phyloP scores from a whole-genome alignment of 2,329 filamentous ascomycete genomes.

The Stemphylium lycopersici region DNA sequence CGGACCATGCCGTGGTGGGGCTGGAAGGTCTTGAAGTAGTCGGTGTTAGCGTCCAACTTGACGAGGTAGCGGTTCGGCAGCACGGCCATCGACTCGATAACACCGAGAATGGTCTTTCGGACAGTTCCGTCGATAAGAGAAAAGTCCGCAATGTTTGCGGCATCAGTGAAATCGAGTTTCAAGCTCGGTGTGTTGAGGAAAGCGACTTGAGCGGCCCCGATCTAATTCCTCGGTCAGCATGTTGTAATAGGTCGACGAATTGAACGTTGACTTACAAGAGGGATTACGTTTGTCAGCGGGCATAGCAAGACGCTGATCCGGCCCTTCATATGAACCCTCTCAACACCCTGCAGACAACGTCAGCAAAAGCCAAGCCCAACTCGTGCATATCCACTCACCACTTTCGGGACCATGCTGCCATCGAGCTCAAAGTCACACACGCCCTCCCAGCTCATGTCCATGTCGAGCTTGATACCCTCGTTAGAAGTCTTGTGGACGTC shows the following conservation, averaged over 20 bases:
- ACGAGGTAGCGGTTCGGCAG: constrained; percentile 59
- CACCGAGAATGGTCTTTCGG: constrained; percentile 54
- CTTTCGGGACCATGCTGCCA: constrained; percentile 54
- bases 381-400: constrained; percentile 19
- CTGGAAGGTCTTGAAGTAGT: constrained; percentile 58
- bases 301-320: constrained; percentile 54
- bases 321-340: constrained; percentile 54
- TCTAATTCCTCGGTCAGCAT: constrained; percentile 38
- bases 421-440: constrained; percentile 57
- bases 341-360: constrained; percentile 49
- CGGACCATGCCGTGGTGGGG: constrained; percentile 53
- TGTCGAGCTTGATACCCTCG: constrained; percentile 57
- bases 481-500: constrained; percentile 55
- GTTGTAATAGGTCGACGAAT: not conserved
- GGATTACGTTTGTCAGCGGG: constrained; percentile 55
- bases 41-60: constrained; percentile 55
- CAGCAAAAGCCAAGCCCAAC: not conserved
- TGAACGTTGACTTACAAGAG: constrained; percentile 48
- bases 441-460: constrained; percentile 57
- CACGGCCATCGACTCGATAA: constrained; percentile 55
- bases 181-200: constrained; percentile 58
- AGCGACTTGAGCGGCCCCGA: constrained; percentile 56
- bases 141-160: constrained; percentile 54
- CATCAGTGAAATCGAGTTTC: constrained; percentile 57
- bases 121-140: constrained; percentile 52